These are phyloP conservation scores for Cercospora sesami DNA, from an alignment of 2,329 filamentous ascomycete species.

Conservation along the genomic window DNA sequence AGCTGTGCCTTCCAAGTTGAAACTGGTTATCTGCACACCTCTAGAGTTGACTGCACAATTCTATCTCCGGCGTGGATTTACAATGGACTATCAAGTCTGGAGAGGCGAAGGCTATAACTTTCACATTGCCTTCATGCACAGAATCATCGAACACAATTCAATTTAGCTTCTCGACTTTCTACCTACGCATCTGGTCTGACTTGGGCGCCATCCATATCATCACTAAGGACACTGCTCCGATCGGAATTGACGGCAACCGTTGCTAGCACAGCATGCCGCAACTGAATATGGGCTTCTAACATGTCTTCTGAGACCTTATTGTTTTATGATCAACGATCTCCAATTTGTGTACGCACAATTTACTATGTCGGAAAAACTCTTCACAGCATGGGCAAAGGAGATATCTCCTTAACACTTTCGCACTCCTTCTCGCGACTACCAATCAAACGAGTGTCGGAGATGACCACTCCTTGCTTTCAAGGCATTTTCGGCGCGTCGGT, in stretches of 20 bases:
- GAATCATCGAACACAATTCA: constrained; percentile 4
- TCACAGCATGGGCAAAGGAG: not conserved
- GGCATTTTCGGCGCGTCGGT: not conserved
- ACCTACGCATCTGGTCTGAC: not conserved
- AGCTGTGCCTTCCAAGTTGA: constrained; percentile 4
- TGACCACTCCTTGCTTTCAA: not conserved
- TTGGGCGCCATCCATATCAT: not conserved
- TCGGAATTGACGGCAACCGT: not conserved
- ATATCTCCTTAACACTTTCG: not conserved
- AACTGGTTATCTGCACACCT: constrained; percentile 21
- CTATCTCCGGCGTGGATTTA: constrained; percentile 22
- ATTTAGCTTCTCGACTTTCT: not conserved
- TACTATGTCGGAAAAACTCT: not conserved
- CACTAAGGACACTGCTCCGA: not conserved
- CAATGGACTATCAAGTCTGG: constrained; percentile 19
- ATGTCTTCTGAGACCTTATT: not conserved
- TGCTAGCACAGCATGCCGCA: not conserved
- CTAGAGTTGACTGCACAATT: constrained; percentile 20
- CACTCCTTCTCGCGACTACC: not conserved
- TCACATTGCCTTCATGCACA: constrained; percentile 23
- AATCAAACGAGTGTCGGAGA: not conserved
- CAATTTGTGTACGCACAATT: not conserved
- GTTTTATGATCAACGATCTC: not conserved
- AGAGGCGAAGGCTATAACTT: constrained; percentile 23
- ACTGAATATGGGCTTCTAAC: not conserved